A percentile compares a stretch with the other conserved stretches of the same genome.
Conservation (phyloP, 2,329 filamentous ascomycete species). For the Nigrospora sphaerica region DNA sequence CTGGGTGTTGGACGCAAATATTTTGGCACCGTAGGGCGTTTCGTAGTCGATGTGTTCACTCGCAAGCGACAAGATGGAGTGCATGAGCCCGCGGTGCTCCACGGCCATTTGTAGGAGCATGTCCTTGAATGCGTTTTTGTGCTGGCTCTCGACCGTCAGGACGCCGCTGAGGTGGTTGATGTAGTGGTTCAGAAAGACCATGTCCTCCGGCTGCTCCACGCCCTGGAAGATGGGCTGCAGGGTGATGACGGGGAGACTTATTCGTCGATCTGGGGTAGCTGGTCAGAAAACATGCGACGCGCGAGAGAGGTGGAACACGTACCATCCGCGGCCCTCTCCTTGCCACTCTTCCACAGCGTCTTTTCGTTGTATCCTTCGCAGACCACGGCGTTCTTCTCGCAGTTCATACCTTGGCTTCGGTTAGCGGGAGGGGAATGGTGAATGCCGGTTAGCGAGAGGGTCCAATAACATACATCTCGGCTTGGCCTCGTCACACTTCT, state of each 20-base stretch:
- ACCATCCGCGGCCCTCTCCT: conserved; percentile 67
- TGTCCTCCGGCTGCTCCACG: conserved; percentile 73
- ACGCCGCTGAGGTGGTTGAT: conserved; percentile 72
- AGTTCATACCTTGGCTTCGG: conserved; percentile 61
- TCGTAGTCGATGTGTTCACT: conserved; percentile 66
- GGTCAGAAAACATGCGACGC: conserved; percentile 10
- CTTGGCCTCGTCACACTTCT: conserved; percentile 66
- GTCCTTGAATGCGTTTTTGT: conserved; percentile 79
- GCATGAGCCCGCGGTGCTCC: conserved; percentile 77
- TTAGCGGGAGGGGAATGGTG: conserved; percentile 10
- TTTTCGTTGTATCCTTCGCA: conserved; percentile 88
- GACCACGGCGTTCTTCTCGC: conserved; percentile 86
- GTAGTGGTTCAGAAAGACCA: conserved; percentile 77
- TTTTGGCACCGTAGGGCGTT: conserved; percentile 46
- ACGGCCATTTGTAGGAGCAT: conserved; percentile 77
- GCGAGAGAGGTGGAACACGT: conserved; percentile 9
- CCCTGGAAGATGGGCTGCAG: conserved; percentile 68
- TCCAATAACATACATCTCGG: conserved; percentile 48
- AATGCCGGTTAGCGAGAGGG: background rate
- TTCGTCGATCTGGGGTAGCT: conserved; percentile 35
- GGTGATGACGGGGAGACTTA: conserved; percentile 45
- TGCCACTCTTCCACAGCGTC: conserved; percentile 81
- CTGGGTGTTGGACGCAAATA: conserved; percentile 41
- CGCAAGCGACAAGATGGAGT: conserved; percentile 78
- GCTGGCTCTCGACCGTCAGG: conserved; percentile 73